Evolutionary conservation across 768 basidiomycete species (phyloP), one percentile per base, ranked within the genome.

Genomic region (Mycena crocata): DNA sequence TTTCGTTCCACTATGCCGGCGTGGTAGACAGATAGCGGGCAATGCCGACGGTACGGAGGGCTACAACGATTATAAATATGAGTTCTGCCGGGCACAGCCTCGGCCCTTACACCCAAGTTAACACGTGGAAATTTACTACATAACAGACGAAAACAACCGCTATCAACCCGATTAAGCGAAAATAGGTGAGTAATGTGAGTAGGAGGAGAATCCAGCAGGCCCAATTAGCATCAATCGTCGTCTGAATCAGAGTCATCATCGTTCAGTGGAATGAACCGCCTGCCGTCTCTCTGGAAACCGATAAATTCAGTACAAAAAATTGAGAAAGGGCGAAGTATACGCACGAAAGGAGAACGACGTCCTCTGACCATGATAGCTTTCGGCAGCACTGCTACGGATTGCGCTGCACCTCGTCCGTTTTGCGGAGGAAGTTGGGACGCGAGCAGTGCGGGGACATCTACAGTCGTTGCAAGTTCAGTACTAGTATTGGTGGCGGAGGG

Each of bases 201-300:
- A 37, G 14, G 23, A 45, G 17, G 1, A 1, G 5, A 21, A 8
- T n/a, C 55, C 51, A 31, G 23, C 34, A 28, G 32, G 35, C 23
- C 21, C 5, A 26, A n/a, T 17, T 8, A 21, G 13, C 23, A 21
- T 63, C 49, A 57, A 44, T 64, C 63, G 26, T 69, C 72, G 26
- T 75, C 72, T 19, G 77, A 76, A 45, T 72, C 73, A 44, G 76
- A 76, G 23, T 80, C 80, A 26, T 80, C 82, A 42, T 86, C 84
- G 49, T 82, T 76, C 42, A 86, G 66, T 12, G 84, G 83, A 32
- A 86, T 85, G 60, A 85, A 86, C 15, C 85, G 77, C 60, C 83
- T 78, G 67, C 84, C 83, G 70, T 82, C 80, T 67, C 77, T 80
- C 82, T 84, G 58, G 8, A 56, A 44, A n/a, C 42, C 37, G 32